phyloP scores from a whole-genome alignment of 2,329 filamentous ascomycete genomes.

The Colletotrichum sp. region DNA sequence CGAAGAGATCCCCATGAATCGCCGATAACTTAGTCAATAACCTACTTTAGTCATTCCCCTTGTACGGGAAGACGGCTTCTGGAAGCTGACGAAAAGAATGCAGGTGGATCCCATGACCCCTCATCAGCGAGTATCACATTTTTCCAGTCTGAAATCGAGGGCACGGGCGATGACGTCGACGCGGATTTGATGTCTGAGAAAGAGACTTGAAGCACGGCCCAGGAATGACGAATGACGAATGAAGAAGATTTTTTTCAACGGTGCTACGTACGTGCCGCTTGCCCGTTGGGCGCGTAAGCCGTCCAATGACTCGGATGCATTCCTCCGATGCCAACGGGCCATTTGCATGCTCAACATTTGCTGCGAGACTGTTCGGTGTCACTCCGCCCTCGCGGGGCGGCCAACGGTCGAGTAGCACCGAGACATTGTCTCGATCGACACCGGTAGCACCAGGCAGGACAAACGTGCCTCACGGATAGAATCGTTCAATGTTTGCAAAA shows the following conservation, averaged over 20 bases:
- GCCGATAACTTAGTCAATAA: neutral
- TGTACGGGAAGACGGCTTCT: neutral
- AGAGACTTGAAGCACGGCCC: neutral
- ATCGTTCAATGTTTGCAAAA: neutral
- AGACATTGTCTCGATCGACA: neutral
- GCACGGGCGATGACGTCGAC: neutral
- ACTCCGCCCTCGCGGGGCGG: neutral
- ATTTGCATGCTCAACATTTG: neutral
- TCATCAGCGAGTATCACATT: neutral
- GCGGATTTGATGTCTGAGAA: neutral
- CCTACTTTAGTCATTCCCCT: neutral
- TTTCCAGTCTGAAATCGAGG: neutral
- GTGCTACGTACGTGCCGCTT: neutral
- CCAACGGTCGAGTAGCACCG: neutral
- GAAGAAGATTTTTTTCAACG: neutral
- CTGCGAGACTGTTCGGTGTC: neutral
- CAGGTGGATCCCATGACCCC: neutral
- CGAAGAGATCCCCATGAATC: neutral
- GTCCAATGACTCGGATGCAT: neutral
- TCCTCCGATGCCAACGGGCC: neutral
- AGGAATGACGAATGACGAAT: neutral
- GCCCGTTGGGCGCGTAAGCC: neutral
- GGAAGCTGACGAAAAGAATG: neutral
- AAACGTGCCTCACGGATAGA: neutral
- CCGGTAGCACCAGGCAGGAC: neutral